Conservation (phyloP, 1,284 basidiomycete species). For the Schizophyllum amplum region DNA sequence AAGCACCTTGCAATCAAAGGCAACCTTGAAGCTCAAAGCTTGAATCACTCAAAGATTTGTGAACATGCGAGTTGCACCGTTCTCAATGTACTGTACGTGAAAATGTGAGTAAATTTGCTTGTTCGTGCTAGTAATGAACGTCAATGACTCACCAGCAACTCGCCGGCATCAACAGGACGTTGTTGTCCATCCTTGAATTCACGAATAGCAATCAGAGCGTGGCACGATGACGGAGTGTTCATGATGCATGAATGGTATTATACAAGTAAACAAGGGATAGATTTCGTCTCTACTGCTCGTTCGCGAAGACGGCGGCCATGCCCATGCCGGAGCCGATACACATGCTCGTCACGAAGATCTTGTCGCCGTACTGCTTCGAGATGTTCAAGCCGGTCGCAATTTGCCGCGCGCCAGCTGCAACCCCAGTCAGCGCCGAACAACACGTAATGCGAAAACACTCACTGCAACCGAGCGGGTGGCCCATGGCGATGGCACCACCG, state of each 20-base stretch:
- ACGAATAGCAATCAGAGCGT: neutral
- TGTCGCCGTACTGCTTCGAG: constrained; percentile 68
- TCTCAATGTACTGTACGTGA: too few species aligned
- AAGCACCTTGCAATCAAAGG: too few species aligned
- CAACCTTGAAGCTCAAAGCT: too few species aligned
- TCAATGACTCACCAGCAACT: too few species aligned
- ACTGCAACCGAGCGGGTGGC: constrained; percentile 74
- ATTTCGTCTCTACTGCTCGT: constrained; percentile 48
- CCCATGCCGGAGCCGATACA: constrained; percentile 94
- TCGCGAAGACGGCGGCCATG: constrained; percentile 75
- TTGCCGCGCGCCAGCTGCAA: constrained; percentile 68
- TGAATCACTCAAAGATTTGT: too few species aligned
- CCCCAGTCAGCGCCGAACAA: too few species aligned
- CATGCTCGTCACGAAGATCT: constrained; percentile 89
- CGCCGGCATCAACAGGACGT: neutral
- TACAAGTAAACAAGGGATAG: too few species aligned
- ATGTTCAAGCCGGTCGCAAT: constrained; percentile 83
- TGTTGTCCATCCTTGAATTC: neutral
- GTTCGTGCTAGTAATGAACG: too few species aligned
- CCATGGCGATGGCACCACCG: constrained; percentile 87
- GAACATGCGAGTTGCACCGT: too few species aligned
- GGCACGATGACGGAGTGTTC: neutral
- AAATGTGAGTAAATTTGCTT: too few species aligned
- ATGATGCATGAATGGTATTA: too few species aligned
- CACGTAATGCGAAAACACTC: neutral